Conservation (phyloP, 1,284 basidiomycete genomes). For the Salmacisia buchloeana region DNA sequence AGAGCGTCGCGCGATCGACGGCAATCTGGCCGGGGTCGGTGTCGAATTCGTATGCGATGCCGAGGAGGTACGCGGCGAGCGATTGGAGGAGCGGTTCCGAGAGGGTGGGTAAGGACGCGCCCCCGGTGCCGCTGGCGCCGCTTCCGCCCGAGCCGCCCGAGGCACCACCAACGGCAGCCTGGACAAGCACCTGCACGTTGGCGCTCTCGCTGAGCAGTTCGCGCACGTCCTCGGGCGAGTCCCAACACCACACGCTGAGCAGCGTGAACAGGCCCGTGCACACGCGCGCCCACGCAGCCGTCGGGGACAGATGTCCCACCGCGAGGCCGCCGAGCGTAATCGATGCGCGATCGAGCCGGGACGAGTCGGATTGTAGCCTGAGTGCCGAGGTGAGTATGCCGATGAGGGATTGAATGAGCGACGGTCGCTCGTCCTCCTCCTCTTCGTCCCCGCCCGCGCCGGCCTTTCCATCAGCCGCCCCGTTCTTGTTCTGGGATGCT, state of each 20-base stretch:
- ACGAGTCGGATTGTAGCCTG: conserved; percentile 54
- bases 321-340: conserved; percentile 19
- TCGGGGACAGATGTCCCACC: conserved; percentile 17
- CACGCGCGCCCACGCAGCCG: conserved; percentile 69
- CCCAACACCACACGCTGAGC: conserved; percentile 91
- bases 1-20: conserved; percentile 37
- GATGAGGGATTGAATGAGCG: conserved; percentile 57
- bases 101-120: background rate
- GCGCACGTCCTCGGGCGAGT: conserved; percentile 76
- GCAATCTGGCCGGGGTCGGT: conserved; percentile 27
- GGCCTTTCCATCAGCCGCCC: conserved; percentile 37
- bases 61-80: conserved; percentile 83
- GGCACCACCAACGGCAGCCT: conserved; percentile 74
- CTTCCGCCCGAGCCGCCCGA: conserved; percentile 61
- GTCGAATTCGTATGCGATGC: conserved; percentile 67
- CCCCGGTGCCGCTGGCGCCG: background rate
- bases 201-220: conserved; percentile 83
- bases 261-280: conserved; percentile 79
- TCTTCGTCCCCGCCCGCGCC: conserved; percentile 50
- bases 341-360: conserved; percentile 37
- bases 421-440: conserved; percentile 55
- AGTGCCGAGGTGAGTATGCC: conserved; percentile 63
- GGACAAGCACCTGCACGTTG: conserved; percentile 70
- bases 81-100: conserved; percentile 81
- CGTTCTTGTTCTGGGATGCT: conserved; percentile 14